These are phyloP conservation scores for Pseudophaeomoniella oleicola DNA, from an alignment of 2,329 filamentous ascomycete species.

Conservation along the genomic window DNA sequence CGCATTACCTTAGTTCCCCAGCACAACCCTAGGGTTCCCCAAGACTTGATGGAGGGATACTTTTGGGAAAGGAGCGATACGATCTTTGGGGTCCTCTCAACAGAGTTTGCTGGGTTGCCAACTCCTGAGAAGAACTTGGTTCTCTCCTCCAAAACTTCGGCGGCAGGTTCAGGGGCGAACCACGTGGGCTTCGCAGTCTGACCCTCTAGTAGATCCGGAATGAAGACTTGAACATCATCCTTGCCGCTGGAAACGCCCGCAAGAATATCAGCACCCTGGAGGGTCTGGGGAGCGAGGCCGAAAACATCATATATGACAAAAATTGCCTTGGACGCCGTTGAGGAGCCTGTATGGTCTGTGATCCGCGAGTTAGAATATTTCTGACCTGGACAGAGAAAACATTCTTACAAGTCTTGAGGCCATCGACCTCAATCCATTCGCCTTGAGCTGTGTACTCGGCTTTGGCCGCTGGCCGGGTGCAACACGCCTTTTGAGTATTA, in stretches of 20 bases:
- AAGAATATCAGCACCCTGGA: slow-evolving; percentile 42
- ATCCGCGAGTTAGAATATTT: background rate
- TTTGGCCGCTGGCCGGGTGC: slow-evolving; percentile 1
- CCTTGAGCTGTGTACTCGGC: slow-evolving; percentile 2
- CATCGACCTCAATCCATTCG: slow-evolving; percentile 1
- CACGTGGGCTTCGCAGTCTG: slow-evolving; percentile 39
- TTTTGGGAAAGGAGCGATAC: slow-evolving; percentile 26
- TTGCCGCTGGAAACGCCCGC: slow-evolving; percentile 19
- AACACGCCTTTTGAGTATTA: background rate
- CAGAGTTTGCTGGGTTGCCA: slow-evolving; percentile 33
- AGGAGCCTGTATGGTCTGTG: slow-evolving; percentile 30
- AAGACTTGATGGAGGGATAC: slow-evolving; percentile 35
- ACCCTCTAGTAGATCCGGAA: slow-evolving; percentile 71
- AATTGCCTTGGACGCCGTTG: slow-evolving; percentile 33
- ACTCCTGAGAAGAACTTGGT: slow-evolving; percentile 33
- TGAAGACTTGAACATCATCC: slow-evolving; percentile 48
- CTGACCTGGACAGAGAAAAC: background rate
- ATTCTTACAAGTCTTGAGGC: slow-evolving; percentile 3
- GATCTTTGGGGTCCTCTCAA: slow-evolving; percentile 33
- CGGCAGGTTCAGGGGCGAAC: slow-evolving; percentile 31
- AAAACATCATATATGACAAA: slow-evolving; percentile 41
- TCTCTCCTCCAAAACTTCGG: slow-evolving; percentile 36
- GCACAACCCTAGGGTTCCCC: slow-evolving; percentile 52
- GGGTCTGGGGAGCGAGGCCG: slow-evolving; percentile 37
- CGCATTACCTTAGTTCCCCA: slow-evolving; percentile 37